Base-by-base conservation (phyloP, 2,329 filamentous ascomycete species). In the Lachnellula suecica region DNA sequence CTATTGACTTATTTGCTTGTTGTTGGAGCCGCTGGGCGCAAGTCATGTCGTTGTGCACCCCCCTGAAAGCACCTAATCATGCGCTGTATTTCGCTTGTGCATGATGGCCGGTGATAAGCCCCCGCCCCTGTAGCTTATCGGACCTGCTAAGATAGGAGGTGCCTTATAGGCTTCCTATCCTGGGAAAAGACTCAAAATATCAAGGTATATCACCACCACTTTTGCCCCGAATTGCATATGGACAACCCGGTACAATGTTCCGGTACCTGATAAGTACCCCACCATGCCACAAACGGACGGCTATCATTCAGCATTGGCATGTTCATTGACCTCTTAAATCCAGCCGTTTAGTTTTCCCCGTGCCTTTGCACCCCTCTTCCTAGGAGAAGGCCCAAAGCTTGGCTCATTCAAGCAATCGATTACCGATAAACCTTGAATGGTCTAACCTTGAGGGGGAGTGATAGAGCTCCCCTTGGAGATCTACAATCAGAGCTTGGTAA, bases 261-360 rank as follows among this genome's bases (percentile, higher is more conserved):
- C 17, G 3, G 43, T 31, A 29, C 43, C 43, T 44, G 43, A 44
- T 44, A 31, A 44, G 13, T 24, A 44, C 43, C 43, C 43, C 43
- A 15, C 43, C 7, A 25, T 27, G n/a, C 23, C 29, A n/a, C 27
- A 8, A 29, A 10, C 3, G 10, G 25, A n/a, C 17, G 34, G 34
- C 8, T n/a, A 37, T n/a, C 15, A 9, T 37, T 37, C 8, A n/a
- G 8, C 15, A 37, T 8, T 37, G 34, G 34, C 34, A n/a, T n/a
- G 8, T 37, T n/a, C 8, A 5, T 17, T n/a, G 8, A 37, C n/a
- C 34, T 17, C 24, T 25, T 20, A 9, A n/a, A n/a, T n/a, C n/a
- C n/a, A n/a, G n/a, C n/a, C n/a, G n/a, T n/a, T n/a, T n/a, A n/a
- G n/a, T n/a, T n/a, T n/a, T n/a, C n/a, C n/a, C n/a, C n/a, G n/a